phyloP scores from a whole-genome alignment of 164 flowering plant species.

The Chloranthus sessilifolius region DNA sequence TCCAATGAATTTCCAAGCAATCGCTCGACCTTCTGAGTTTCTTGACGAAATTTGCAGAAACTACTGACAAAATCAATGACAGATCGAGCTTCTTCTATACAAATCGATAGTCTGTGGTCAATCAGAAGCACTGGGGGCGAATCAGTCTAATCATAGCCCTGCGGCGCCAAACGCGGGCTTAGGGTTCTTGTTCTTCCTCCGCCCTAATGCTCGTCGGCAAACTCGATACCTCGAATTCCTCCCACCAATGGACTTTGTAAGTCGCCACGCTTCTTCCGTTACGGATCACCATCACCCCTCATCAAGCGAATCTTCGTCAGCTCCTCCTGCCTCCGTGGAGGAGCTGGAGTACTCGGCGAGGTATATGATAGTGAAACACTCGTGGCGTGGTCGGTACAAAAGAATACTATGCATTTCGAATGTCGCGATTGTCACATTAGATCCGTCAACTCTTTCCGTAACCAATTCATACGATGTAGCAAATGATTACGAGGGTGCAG shows the following conservation, averaged over 20 bases:
- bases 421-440: constrained; percentile 60
- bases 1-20: too few species aligned
- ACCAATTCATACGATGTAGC: constrained; percentile 83
- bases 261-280: constrained; percentile 30
- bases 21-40: too few species aligned
- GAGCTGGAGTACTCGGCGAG: constrained; percentile 94
- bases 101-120: too few species aligned
- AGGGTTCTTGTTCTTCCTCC: constrained; percentile 54
- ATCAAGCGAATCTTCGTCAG: constrained; percentile 17
- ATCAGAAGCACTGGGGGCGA: constrained; percentile 90
- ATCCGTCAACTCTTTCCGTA: constrained; percentile 67
- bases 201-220: constrained; percentile 51
- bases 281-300: constrained; percentile 19
- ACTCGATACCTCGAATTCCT: constrained; percentile 57
- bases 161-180: constrained; percentile 42
- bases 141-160: constrained; percentile 81
- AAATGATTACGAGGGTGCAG: constrained; percentile 65
- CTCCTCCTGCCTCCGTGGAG: constrained; percentile 34
- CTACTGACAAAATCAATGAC: too few species aligned
- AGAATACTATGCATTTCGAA: constrained; percentile 75
- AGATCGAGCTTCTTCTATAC: too few species aligned
- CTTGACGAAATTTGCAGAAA: too few species aligned
- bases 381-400: constrained; percentile 98
- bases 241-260: constrained; percentile 61
- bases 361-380: constrained; percentile 84